A percentile compares a stretch with the other conserved stretches of the same genome.
phyloP scores from a whole-genome alignment of 2,329 filamentous ascomycete species.

The Arthroderma sp. region DNA sequence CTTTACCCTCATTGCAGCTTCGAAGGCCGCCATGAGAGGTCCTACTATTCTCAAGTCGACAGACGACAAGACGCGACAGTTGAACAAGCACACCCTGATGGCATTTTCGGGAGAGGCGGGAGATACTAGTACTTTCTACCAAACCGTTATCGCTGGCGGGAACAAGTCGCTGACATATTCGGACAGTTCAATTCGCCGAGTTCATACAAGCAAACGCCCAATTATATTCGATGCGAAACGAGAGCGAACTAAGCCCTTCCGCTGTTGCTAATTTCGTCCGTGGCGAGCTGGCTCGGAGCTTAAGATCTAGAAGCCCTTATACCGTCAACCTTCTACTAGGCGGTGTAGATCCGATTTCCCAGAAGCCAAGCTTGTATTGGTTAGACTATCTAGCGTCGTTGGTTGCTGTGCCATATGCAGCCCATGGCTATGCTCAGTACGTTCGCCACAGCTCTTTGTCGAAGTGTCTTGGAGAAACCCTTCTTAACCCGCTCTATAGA shows the following conservation, averaged over 20 bases:
- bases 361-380: conserved; percentile 91
- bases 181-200: conserved; percentile 88
- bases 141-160: not conserved
- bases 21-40: conserved; percentile 96
- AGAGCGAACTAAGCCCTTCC: conserved; percentile 76
- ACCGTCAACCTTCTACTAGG: conserved; percentile 93
- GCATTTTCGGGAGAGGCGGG: conserved; percentile 93
- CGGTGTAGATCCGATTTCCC: conserved; percentile 80
- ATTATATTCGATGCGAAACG: conserved; percentile 97
- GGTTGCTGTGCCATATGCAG: conserved; percentile 83
- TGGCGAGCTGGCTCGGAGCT: conserved; percentile 76
- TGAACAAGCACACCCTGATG: conserved; percentile 92
- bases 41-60: conserved; percentile 87
- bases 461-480: not conserved
- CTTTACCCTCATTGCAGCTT: conserved; percentile 94
- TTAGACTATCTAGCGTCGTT: conserved; percentile 88
- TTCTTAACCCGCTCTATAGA: conserved; percentile 29
- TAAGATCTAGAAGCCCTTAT: conserved; percentile 88
- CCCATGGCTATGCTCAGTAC: conserved; percentile 94
- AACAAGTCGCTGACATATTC: conserved; percentile 1
- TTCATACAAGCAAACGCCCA: conserved; percentile 98
- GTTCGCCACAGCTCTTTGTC: conserved; percentile 19
- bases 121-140: conserved; percentile 55
- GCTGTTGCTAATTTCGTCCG: conserved; percentile 89
- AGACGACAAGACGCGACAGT: conserved; percentile 87